Base-by-base conservation (phyloP, 345 rosid genomes). In the Euphorbia lathyris region DNA sequence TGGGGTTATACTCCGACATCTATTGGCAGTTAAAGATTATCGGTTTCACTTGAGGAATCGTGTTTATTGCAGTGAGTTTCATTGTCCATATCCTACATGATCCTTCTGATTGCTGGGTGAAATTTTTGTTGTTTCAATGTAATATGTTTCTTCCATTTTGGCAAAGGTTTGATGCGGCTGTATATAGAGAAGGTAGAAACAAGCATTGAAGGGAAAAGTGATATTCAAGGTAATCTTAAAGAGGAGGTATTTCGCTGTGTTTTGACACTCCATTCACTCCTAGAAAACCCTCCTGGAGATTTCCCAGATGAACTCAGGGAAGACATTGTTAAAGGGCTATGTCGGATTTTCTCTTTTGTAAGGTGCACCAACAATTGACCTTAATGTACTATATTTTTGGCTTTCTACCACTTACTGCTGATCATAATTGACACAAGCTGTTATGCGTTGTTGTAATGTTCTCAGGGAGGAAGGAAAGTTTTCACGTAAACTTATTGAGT, bases 381-480 rank as follows among this genome's bases (percentile, higher is more conserved):
- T 47, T 40, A 20, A 53, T 22, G 51, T 9, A 34, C 81, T 43
- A 45, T 36, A 53, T 40, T 74, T 83, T 59, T 9, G 20, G 20
- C 51, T 38, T 6, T 55, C 20, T 48, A 42, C 20, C 7, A 51
- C n/a, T 47, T 42, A 50, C 32, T 68, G 61, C 62, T 70, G 29
- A 30, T 65, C 47, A 8, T 65, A 22, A 50, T 71, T 63, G 66
- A 69, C 69, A 62, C 67, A 72, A 63, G 55, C 25, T 59, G 42
- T n/a, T 25, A 14, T 67, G 57, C 57, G 22, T 71, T 76, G 56
- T 42, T 70, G 58, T 66, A 70, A 56, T 58, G 26, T 82, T 65
- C 82, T 76, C 77, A 91, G 96, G 86, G 97, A 91, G 73, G 98
- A 94, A 80, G 91, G 93, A n/a, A 91, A 90, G 84, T 80, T 86